These are phyloP conservation scores for Arthrobotrys iridis DNA, from an alignment of 2,329 filamentous ascomycete genomes.

Conservation along the genomic window DNA sequence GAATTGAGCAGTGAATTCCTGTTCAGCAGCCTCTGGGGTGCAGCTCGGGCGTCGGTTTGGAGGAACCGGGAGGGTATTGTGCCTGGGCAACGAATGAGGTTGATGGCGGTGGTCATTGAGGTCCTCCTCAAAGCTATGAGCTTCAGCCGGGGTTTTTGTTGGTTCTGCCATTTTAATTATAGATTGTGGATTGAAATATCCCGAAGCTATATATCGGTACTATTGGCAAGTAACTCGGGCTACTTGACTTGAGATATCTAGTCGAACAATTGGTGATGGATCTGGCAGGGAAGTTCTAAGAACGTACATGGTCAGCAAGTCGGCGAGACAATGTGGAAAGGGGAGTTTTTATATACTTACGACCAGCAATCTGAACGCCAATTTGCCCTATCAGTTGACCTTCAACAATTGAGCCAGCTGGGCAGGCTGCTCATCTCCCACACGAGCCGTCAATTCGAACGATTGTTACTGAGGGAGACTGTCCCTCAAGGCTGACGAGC, in stretches of 20 bases:
- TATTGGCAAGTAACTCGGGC: background rate
- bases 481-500: slow-evolving; percentile 38
- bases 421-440: slow-evolving; percentile 53
- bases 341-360: slow-evolving; percentile 22
- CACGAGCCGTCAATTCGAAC: slow-evolving; percentile 52
- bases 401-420: slow-evolving; percentile 50
- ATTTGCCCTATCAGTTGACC: slow-evolving; percentile 41
- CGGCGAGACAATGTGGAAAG: background rate
- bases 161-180: slow-evolving; percentile 39
- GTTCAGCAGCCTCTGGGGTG: slow-evolving; percentile 44
- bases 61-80: slow-evolving; percentile 45
- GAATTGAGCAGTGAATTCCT: slow-evolving; percentile 49
- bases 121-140: slow-evolving; percentile 45
- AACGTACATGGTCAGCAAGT: background rate
- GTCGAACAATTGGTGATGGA: slow-evolving; percentile 15
- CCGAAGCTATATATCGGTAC: background rate
- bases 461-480: slow-evolving; percentile 27
- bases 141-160: slow-evolving; percentile 13
- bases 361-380: slow-evolving; percentile 8
- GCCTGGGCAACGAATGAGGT: slow-evolving; percentile 58
- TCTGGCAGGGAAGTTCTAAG: slow-evolving; percentile 8
- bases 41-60: slow-evolving; percentile 41
- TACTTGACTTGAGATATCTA: background rate
- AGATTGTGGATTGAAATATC: background rate
- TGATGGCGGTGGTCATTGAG: slow-evolving; percentile 58